A percentile compares a stretch with the other conserved stretches of the same genome.
These are phyloP conservation scores for Penicillium coffeae DNA, from an alignment of 495 filamentous ascomycete genomes.

Conservation along the genomic window DNA sequence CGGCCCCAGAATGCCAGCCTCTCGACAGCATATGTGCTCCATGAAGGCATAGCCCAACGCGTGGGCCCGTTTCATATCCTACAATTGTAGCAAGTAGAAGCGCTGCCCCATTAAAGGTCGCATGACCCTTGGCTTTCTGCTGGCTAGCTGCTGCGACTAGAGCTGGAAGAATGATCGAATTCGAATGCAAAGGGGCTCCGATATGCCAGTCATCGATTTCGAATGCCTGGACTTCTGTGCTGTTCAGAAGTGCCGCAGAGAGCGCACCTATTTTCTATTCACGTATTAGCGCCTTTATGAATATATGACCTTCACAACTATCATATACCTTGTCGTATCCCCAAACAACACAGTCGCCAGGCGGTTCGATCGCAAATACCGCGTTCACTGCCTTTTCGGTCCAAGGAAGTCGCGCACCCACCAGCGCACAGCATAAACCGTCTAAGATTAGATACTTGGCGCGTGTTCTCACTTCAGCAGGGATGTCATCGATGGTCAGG, in stretches of 20 bases:
- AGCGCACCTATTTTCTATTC: constrained; percentile 20
- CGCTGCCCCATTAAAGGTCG: constrained; percentile 6
- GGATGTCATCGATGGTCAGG: constrained; percentile 8
- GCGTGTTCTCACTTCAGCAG: constrained; percentile 11
- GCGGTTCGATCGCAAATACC: constrained; percentile 30
- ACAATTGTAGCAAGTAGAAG: constrained; percentile 36
- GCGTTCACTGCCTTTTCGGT: constrained; percentile 33
- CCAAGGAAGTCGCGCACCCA: constrained; percentile 40
- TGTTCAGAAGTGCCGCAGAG: constrained; percentile 39
- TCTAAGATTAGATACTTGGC: constrained; percentile 46
- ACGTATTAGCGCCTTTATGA: too few species aligned
- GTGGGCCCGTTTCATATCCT: constrained; percentile 39
- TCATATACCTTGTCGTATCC: constrained; percentile 25
- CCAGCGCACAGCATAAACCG: constrained; percentile 37
- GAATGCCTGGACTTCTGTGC: constrained; percentile 39
- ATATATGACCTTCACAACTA: too few species aligned
- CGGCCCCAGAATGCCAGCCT: constrained; percentile 45
- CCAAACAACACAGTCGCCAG: constrained; percentile 27
- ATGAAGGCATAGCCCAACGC: constrained; percentile 37
- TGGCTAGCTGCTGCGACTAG: constrained; percentile 34
- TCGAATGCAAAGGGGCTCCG: constrained; percentile 34
- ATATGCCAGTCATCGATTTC: constrained; percentile 45
- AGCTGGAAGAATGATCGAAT: constrained; percentile 34
- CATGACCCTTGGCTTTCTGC: constrained; percentile 1
- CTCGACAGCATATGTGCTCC: constrained; percentile 34